Percentiles rank a stretch among this genome's conserved stretches.
Conservation (phyloP, 805 yeast species). For the Nakazawaea populi region DNA sequence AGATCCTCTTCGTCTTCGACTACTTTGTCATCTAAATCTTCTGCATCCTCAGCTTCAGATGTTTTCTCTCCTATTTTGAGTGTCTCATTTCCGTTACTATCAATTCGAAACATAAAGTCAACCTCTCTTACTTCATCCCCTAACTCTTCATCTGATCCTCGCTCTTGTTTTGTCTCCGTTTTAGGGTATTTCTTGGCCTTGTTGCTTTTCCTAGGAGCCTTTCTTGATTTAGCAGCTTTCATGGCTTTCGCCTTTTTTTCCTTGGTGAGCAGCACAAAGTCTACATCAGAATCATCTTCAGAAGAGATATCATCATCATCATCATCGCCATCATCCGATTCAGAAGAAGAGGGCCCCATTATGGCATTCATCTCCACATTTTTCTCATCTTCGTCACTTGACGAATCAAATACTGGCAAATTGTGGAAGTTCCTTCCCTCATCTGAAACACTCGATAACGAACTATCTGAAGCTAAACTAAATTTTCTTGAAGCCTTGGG, state of each 20-base stretch:
- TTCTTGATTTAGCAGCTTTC: slow-evolving; percentile 34
- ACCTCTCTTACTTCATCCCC: slow-evolving; percentile 34
- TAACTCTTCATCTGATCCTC: slow-evolving; percentile 11
- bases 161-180: slow-evolving; percentile 9
- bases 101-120: slow-evolving; percentile 35
- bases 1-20: slow-evolving; percentile 47
- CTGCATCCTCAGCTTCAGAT: too few relatives aligned
- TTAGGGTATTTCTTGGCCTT: slow-evolving; percentile 2
- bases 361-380: slow-evolving; percentile 18
- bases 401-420: slow-evolving; percentile 24
- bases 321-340: slow-evolving; percentile 31
- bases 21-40: slow-evolving; percentile 3
- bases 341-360: slow-evolving; percentile 19
- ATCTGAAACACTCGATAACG: slow-evolving; percentile 15
- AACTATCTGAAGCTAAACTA: slow-evolving; percentile 19
- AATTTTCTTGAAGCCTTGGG: slow-evolving; percentile 16
- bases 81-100: slow-evolving; percentile 32
- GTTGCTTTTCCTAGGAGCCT: slow-evolving; percentile 18
- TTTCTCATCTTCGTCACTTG: slow-evolving; percentile 25
- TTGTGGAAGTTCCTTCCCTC: slow-evolving; percentile 13
- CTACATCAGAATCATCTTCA: slow-evolving; percentile 64
- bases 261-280: slow-evolving; percentile 66
- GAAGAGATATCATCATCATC: slow-evolving; percentile 33
- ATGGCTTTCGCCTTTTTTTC: slow-evolving; percentile 54
- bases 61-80: slow-evolving; percentile 15